Evolutionary conservation across 2,329 filamentous ascomycete genomes (phyloP).

Genomic region (Ophiostoma tasmaniense): DNA sequence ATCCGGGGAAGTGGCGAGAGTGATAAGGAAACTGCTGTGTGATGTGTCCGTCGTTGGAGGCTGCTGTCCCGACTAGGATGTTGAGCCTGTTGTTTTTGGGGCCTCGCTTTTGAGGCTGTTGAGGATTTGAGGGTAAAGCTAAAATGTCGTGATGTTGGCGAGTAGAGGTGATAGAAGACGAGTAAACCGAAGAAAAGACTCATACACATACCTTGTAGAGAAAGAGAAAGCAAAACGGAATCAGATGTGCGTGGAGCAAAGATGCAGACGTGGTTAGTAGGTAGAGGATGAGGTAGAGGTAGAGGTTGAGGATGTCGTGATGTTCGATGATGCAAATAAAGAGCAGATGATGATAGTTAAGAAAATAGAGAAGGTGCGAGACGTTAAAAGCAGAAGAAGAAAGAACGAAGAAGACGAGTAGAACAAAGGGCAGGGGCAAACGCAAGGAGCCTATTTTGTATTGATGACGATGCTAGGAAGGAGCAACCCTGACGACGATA

Average conservation of each 20-base stretch:
- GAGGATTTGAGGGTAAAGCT: neutral
- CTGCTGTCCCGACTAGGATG: neutral
- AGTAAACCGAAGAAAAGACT: neutral
- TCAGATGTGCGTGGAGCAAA: neutral
- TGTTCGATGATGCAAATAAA: neutral
- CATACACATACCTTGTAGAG: neutral
- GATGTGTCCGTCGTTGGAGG: neutral
- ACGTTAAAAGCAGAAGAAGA: slow-evolving; percentile 4
- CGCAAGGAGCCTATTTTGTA: slow-evolving; percentile 9
- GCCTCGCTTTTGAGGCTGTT: neutral
- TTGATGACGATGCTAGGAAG: slow-evolving; percentile 14
- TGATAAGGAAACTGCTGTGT: neutral
- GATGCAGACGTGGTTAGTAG: neutral
- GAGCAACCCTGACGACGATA: slow-evolving; percentile 11
- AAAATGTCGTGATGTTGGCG: neutral
- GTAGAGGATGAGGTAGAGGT: neutral
- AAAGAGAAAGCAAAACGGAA: neutral
- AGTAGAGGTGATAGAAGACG: neutral
- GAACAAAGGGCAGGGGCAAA: slow-evolving; percentile 7
- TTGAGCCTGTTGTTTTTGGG: neutral
- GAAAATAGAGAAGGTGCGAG: neutral
- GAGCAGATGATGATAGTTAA: neutral
- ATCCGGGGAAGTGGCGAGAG: neutral
- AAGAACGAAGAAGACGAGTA: neutral
- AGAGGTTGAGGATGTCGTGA: neutral